Conservation (phyloP, 257 asterid genomes). For the Nyctanthes arbortristis region DNA sequence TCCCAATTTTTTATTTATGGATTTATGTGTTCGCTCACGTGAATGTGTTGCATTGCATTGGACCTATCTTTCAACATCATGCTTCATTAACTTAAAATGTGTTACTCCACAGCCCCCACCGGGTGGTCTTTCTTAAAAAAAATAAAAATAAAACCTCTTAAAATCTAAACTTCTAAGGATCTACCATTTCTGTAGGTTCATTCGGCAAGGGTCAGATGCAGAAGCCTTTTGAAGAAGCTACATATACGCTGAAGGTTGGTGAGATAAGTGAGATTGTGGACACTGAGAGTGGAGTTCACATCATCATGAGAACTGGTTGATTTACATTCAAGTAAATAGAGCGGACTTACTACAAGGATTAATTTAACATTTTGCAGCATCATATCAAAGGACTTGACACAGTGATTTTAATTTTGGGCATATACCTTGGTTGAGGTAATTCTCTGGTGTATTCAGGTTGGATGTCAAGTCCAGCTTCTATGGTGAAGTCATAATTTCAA, state of each 20-base stretch:
- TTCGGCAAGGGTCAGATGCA: constrained; percentile 92
- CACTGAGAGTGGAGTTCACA: constrained; percentile 91
- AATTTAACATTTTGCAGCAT: constrained; percentile 11
- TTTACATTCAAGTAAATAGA: neutral
- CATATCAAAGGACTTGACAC: neutral
- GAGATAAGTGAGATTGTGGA: constrained; percentile 81
- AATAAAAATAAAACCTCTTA: no score
- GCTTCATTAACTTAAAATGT: neutral
- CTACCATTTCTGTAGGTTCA: constrained; percentile 48
- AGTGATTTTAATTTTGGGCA: neutral
- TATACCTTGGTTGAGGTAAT: neutral
- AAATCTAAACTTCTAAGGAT: constrained; percentile 2
- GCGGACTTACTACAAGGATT: neutral
- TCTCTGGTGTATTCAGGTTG: neutral
- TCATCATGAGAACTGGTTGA: constrained; percentile 72
- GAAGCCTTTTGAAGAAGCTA: constrained; percentile 84
- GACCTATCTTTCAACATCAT: neutral
- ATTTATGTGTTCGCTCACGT: neutral
- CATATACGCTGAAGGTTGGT: constrained; percentile 67
- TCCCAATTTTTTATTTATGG: neutral
- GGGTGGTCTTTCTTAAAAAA: no score
- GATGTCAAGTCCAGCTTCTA: neutral
- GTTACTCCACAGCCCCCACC: no score
- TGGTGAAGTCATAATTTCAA: neutral
- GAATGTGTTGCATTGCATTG: neutral